Evolutionary conservation across 164 flowering plant genomes (phyloP).

Genomic region (Platanus orientalis): DNA sequence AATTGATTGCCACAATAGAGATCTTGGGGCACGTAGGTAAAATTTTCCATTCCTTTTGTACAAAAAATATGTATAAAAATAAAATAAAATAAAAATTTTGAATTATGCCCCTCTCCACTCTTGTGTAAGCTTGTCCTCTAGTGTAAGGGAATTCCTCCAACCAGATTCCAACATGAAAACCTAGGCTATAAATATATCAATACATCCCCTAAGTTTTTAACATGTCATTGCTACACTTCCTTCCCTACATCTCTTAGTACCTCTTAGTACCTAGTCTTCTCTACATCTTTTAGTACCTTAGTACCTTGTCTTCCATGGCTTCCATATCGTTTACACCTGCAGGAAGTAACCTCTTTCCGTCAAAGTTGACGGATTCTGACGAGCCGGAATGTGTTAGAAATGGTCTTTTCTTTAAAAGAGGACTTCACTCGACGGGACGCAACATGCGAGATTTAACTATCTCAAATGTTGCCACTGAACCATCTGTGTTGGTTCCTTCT

Average conservation of each 20-base stretch:
- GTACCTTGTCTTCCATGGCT: constrained; percentile 50
- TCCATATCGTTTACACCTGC: constrained; percentile 24
- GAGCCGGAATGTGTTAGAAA: background rate
- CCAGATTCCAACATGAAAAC: constrained; percentile 33
- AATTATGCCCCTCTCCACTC: too few relatives aligned
- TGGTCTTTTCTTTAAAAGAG: constrained; percentile 5
- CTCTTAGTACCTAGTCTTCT: too few relatives aligned
- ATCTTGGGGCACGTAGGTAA: too few relatives aligned
- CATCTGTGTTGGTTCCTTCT: constrained; percentile 21
- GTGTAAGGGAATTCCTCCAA: constrained; percentile 32
- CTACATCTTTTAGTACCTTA: background rate
- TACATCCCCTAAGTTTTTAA: background rate
- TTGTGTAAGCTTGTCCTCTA: constrained; percentile 32
- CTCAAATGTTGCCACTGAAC: constrained; percentile 38
- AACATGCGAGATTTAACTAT: constrained; percentile 11
- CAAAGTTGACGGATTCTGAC: constrained; percentile 9
- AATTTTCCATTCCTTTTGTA: too few relatives aligned
- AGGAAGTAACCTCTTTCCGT: constrained; percentile 9
- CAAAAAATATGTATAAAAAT: too few relatives aligned
- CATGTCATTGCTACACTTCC: background rate
- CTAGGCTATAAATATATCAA: constrained; percentile 12
- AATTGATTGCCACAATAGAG: too few relatives aligned
- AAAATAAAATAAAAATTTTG: too few relatives aligned
- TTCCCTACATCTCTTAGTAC: background rate
- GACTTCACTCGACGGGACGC: background rate